phyloP scores from a whole-genome alignment of 2,329 filamentous ascomycete genomes.

The Biscogniauxia sp. region DNA sequence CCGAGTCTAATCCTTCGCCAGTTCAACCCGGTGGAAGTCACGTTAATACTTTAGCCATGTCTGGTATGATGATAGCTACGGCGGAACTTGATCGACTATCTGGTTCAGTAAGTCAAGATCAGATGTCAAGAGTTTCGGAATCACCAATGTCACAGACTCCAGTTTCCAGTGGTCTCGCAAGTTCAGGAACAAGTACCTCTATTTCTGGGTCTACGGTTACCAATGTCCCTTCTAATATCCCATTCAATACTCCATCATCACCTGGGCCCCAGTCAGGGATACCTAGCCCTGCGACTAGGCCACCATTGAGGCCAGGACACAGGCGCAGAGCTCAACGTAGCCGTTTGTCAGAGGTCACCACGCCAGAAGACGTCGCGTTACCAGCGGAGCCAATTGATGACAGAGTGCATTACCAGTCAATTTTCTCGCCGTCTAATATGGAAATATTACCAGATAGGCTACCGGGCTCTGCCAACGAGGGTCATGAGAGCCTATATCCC shows the following conservation, averaged over 20 bases:
- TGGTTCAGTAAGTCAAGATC: slow-evolving; percentile 9
- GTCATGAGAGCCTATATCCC: slow-evolving; percentile 9
- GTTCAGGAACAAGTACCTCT: slow-evolving; percentile 10
- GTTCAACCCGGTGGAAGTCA: slow-evolving; percentile 7
- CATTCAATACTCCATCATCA: slow-evolving; percentile 15
- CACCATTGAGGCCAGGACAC: slow-evolving; percentile 16
- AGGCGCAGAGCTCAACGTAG: slow-evolving; percentile 25
- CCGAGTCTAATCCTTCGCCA: slow-evolving; percentile 21
- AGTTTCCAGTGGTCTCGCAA: slow-evolving; percentile 7
- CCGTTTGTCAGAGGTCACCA: slow-evolving; percentile 31
- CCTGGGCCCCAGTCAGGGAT: slow-evolving; percentile 7
- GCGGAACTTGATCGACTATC: slow-evolving; percentile 29
- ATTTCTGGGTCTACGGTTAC: slow-evolving; percentile 6
- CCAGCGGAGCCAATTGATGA: slow-evolving; percentile 12
- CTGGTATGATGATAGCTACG: slow-evolving; percentile 26
- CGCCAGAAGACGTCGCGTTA: slow-evolving; percentile 22
- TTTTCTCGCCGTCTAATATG: slow-evolving; percentile 6
- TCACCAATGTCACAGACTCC: slow-evolving; percentile 13
- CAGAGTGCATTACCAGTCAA: background rate
- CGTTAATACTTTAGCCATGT: slow-evolving; percentile 23
- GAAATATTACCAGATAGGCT: slow-evolving; percentile 15
- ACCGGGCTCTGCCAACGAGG: background rate
- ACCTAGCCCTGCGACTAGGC: slow-evolving; percentile 10
- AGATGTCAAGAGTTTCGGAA: slow-evolving; percentile 9
- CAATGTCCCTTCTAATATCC: slow-evolving; percentile 4